Base-by-base conservation (phyloP, 177 flowering plant species). In the Vitis hybrid region DNA sequence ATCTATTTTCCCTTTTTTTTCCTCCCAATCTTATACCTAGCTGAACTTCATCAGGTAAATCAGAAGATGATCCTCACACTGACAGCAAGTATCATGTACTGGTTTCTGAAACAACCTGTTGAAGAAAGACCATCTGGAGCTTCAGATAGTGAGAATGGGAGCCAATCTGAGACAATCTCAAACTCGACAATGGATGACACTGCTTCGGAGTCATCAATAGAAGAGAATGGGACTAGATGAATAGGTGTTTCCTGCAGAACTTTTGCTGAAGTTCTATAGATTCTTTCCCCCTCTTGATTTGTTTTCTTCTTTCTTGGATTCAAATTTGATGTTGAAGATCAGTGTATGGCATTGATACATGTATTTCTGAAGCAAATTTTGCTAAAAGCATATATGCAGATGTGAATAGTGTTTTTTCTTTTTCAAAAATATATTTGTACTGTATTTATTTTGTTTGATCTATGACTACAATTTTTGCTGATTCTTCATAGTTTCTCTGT, bases 31-130 rank as follows among this genome's bases (percentile, higher is more conserved):
- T 26, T 29, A 11, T 48, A 18, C 12, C 50, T 29, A 7, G 14
- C 22, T 18, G 14, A 61, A 1, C 49, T 20, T 62, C 60, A 26
- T 55, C 86, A 94, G 98, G 97, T 94, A 68, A 94, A 94, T 73
- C 97, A 87, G 75, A 94, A 92, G 85, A 94, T 94, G 98, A 89
- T 94, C 59, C 93, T 94, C 8, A 93, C 97, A 1, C 73, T 93
- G 76, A 89, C 94, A 18, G 98, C 98, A 61, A 94, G 98, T 73
- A 89, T 94, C 12, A 94, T 87, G 96, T 87, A 94, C 62, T 92
- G 98, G 98, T 82, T 68, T 83, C 72, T 90, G 84, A 89, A 87
- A 76, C 88, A 89, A 76, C 88, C 89, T 0, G 74, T 59, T 61
- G 91, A 88, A 70, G 95, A 88, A 22, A 86, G 82, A 67, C 80